phyloP scores from a whole-genome alignment of 169 alveolate species.

The Plasmodium ovale region DNA sequence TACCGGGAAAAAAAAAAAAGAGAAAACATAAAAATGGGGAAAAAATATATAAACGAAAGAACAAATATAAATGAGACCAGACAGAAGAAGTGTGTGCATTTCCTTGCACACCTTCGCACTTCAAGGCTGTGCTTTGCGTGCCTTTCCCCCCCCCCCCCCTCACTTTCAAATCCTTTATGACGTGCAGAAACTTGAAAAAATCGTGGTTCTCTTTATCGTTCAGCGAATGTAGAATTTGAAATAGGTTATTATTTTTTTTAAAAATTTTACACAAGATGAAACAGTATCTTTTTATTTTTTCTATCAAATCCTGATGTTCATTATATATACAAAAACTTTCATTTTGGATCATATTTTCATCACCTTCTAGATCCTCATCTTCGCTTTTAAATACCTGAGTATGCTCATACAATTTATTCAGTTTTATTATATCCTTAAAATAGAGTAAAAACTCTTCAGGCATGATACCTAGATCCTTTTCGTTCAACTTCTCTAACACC shows the following conservation, averaged over 20 bases:
- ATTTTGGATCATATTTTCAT: not conserved
- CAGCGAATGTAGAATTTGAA: not conserved
- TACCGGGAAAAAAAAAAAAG: not conserved
- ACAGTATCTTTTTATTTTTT: slow-evolving; percentile 65
- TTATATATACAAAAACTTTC: not conserved
- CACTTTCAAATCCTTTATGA: slow-evolving; percentile 52
- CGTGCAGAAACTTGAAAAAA: slow-evolving; percentile 33
- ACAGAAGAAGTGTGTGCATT: not conserved
- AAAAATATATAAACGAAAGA: not conserved
- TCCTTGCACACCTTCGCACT: not conserved
- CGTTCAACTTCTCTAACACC: slow-evolving; percentile 67
- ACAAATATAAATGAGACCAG: no score
- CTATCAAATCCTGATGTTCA: slow-evolving; percentile 47
- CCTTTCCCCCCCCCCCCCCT: not conserved
- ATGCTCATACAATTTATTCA: slow-evolving; percentile 70
- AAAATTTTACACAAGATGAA: slow-evolving; percentile 24
- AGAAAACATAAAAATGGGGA: not conserved
- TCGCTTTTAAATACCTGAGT: slow-evolving; percentile 12
- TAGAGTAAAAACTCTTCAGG: slow-evolving; percentile 39
- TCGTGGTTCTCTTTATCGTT: slow-evolving; percentile 59
- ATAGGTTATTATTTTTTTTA: slow-evolving; percentile 20
- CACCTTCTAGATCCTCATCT: not conserved
- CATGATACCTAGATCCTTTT: not conserved
- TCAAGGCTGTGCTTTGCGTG: not conserved
- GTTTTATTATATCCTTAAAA: slow-evolving; percentile 56